Base-by-base conservation (phyloP, 2,329 filamentous ascomycete species). In the Cladosporium sp. region DNA sequence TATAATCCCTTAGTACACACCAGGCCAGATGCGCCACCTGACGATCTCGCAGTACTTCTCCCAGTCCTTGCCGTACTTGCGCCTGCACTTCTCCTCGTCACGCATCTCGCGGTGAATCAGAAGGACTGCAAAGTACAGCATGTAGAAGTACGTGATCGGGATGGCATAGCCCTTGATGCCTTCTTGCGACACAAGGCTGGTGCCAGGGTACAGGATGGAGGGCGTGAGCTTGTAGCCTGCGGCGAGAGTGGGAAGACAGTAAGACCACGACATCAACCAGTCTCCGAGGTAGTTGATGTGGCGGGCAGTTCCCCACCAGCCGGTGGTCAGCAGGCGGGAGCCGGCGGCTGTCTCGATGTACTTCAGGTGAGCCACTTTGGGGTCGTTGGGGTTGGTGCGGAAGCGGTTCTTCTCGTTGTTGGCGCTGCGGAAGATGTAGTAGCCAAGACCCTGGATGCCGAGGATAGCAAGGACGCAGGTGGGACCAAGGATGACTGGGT, bases 281-380 rank as follows among this genome's bases (percentile, higher is more conserved):
- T 98, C 94, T 62, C 93, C 94, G 0, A 96, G 80, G 79, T 98
- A 97, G 82, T 97, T 98, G 84, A 97, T 94, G 79, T 98, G 94
- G 50, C 94, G 88, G 0, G 93, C 91, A 26, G 87, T 83, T 52
- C 94, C 94, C 94, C 94, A 97, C 94, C 94, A 98, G 65, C 94
- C 94, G 0, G 91, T 90, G 3, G 88, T 88, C 69, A 97, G 84
- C 33, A 97, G 86, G 71, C 89, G 91, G 66, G 91, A 93, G 61
- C 94, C 94, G 2, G 87, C 84, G 74, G 88, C 88, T 11, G 94
- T 98, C 80, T 95, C 83, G 67, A 98, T 93, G 78, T 90, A 96
- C 75, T 90, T 87, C 71, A 97, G 87, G 74, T 97, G 89, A 50
- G 87, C 85, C 65, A 97, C 87, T 35, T 84, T 84, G 0, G 93